These are phyloP conservation scores for Cryphonectria radicalis DNA, from an alignment of 2,329 filamentous ascomycete species.

Conservation along the genomic window DNA sequence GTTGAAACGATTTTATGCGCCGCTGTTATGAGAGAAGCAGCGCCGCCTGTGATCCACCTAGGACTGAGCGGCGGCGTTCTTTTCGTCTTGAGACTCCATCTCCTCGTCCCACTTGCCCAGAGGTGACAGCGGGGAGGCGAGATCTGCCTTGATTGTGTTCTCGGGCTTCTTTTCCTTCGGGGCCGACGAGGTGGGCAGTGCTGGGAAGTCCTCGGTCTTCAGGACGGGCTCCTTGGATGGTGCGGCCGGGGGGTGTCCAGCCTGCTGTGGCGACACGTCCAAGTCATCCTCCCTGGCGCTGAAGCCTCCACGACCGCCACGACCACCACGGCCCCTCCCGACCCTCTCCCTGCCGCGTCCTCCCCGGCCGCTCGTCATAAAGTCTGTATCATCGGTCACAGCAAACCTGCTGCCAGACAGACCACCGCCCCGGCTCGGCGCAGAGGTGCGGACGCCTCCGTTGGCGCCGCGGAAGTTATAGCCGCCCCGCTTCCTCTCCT, in stretches of 20 bases:
- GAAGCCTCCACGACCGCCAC: constrained; percentile 38
- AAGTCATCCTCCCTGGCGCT: constrained; percentile 22
- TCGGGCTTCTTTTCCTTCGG: constrained; percentile 27
- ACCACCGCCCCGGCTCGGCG: constrained; percentile 40
- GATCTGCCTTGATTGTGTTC: constrained; percentile 31
- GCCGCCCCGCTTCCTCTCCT: constrained; percentile 41
- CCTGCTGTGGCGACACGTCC: constrained; percentile 10
- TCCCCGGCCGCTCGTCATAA: constrained; percentile 40
- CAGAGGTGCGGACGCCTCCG: constrained; percentile 45
- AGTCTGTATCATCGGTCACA: constrained; percentile 35
- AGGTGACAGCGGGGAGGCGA: constrained; percentile 42
- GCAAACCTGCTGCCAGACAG: constrained; percentile 50
- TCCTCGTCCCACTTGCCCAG: constrained; percentile 62
- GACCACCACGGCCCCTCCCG: constrained; percentile 40
- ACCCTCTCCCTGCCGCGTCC: constrained; percentile 37
- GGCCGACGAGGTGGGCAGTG: constrained; percentile 39
- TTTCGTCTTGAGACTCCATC: constrained; percentile 55
- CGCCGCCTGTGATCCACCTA: not conserved
- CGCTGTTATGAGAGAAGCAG: no score
- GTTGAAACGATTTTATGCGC: not conserved
- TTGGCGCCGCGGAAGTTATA: constrained; percentile 44
- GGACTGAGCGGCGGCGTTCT: constrained; percentile 27
- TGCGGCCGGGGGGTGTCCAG: constrained; percentile 16
- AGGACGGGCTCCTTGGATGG: constrained; percentile 39
- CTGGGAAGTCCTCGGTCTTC: constrained; percentile 46